A percentile compares a stretch with the other conserved stretches of the same genome.
These are phyloP conservation scores for Lasiosphaeriaceae sp. DNA, from an alignment of 495 filamentous ascomycete genomes.

Conservation along the genomic window DNA sequence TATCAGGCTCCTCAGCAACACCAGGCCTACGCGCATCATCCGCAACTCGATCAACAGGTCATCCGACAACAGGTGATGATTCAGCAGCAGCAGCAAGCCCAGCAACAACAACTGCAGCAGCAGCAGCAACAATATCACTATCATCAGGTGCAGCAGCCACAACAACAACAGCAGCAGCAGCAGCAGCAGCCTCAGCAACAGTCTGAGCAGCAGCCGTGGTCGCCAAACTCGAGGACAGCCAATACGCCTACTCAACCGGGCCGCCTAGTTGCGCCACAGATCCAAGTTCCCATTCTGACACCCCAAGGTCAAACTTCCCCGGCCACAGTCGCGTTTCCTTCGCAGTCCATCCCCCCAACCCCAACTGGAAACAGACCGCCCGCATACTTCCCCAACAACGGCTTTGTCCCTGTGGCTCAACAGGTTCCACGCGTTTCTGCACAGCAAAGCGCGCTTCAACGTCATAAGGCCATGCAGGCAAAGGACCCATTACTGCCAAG, in stretches of 20 bases:
- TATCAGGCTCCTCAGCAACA: not conserved
- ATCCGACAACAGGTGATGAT: not conserved
- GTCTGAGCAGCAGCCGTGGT: constrained; percentile 8
- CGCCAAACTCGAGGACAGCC: not conserved
- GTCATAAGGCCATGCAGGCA: not conserved
- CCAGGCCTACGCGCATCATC: not conserved
- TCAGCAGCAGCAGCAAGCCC: constrained; percentile 23
- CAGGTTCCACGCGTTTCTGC: not conserved
- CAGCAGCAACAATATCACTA: constrained; percentile 39
- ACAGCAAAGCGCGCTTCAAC: constrained; percentile 18
- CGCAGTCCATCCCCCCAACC: not conserved
- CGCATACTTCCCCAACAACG: not conserved
- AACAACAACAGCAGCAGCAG: constrained; percentile 12
- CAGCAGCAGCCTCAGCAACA: constrained; percentile 19
- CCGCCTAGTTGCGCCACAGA: constrained; percentile 2
- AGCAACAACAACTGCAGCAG: constrained; percentile 22
- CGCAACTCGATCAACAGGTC: constrained; percentile 9
- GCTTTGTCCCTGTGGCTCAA: not conserved
- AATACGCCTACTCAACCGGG: not conserved
- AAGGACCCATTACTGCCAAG: constrained; percentile 18
- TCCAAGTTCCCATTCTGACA: not conserved
- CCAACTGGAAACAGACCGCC: not conserved
- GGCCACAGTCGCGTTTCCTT: not conserved
- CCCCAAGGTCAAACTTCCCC: not conserved
- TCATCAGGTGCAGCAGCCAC: constrained; percentile 14